Evolutionary conservation across 805 yeast species (phyloP).

Genomic region (Saturnispora zaruensis): DNA sequence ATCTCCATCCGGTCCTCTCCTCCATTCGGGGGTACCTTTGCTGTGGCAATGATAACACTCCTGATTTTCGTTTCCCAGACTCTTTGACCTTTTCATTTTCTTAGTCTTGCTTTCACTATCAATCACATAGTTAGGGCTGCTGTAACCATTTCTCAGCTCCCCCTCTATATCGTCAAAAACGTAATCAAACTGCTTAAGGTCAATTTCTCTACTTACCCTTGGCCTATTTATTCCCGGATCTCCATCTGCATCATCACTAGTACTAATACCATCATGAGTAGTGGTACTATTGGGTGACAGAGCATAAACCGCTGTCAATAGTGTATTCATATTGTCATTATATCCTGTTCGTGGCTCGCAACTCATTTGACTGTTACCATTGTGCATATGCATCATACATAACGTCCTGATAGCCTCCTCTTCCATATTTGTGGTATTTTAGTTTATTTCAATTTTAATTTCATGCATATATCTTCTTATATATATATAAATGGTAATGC

Average conservation of each 20-base stretch:
- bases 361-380: neutral
- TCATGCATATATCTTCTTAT: neutral
- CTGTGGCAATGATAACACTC: conserved; percentile 35
- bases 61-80: neutral
- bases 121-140: neutral
- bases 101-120: neutral
- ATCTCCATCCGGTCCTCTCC: conserved; percentile 72
- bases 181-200: neutral
- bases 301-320: neutral
- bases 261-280: neutral
- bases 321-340: neutral
- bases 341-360: neutral
- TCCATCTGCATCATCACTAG: neutral
- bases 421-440: conserved; percentile 12
- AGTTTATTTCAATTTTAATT: neutral
- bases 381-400: conserved; percentile 21
- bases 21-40: conserved; percentile 71
- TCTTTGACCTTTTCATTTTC: neutral
- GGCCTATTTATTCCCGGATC: neutral
- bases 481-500: neutral
- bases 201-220: neutral
- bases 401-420: conserved; percentile 25
- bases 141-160: neutral
- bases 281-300: neutral
- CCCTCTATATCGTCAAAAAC: neutral